Percentiles rank a stretch among this genome's conserved stretches.
These are phyloP conservation scores for Plasmodium ovale DNA, from an alignment of 169 alveolate species.

Conservation along the genomic window DNA sequence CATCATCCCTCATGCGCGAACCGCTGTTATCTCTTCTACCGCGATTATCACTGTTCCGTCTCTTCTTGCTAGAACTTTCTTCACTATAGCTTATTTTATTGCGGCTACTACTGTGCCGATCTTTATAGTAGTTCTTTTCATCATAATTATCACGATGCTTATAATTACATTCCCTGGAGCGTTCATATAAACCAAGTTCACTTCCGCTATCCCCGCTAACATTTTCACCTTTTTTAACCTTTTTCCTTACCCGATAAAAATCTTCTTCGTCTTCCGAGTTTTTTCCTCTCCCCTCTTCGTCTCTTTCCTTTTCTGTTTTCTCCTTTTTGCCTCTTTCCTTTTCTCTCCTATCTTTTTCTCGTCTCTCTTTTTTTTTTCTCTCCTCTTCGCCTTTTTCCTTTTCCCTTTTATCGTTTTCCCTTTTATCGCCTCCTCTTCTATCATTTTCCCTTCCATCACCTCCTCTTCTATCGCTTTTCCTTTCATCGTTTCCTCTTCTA, in stretches of 20 bases:
- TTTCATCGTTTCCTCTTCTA: not conserved
- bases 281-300: too few relatives aligned
- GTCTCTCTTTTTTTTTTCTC: not conserved
- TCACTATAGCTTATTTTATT: too few relatives aligned
- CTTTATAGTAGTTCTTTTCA: not conserved
- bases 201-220: too few relatives aligned
- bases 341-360: not conserved
- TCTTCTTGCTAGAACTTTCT: too few relatives aligned
- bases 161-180: not conserved
- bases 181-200: too few relatives aligned
- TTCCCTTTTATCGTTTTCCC: not conserved
- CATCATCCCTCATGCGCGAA: not conserved
- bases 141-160: not conserved
- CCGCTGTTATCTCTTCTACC: not conserved
- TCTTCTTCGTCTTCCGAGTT: too few relatives aligned
- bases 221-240: too few relatives aligned
- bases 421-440: not conserved
- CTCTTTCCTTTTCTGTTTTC: too few relatives aligned
- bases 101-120: too few relatives aligned
- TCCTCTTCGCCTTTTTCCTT: not conserved
- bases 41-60: not conserved
- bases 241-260: too few relatives aligned
- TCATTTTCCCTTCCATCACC: constrained; percentile 4
- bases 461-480: not conserved
- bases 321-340: not conserved